phyloP scores from a whole-genome alignment of 2,329 filamentous ascomycete genomes.

The Fusarium bulbicola region DNA sequence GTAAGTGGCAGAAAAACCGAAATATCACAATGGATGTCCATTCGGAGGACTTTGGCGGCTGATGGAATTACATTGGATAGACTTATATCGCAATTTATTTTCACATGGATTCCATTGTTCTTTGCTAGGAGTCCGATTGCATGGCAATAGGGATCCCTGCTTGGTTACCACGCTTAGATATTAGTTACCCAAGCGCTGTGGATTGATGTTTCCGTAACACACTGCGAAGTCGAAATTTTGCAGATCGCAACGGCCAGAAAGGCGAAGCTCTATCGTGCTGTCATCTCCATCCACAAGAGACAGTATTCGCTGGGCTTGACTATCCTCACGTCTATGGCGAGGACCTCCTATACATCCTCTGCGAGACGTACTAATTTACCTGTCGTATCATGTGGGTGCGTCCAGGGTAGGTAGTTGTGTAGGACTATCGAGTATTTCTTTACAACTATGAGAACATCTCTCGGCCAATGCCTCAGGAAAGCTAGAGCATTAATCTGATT shows the following conservation, averaged over 20 bases:
- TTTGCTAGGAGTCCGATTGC: too few relatives aligned
- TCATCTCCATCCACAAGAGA: not conserved
- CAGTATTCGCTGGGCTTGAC: rapidly evolving
- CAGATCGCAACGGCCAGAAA: not conserved
- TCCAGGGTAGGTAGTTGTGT: not conserved
- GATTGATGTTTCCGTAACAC: too few relatives aligned
- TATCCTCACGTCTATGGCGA: rapidly evolving
- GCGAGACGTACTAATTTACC: not conserved
- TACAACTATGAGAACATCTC: not conserved
- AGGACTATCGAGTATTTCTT: rapidly evolving
- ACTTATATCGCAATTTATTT: rapidly evolving
- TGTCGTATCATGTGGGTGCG: not conserved
- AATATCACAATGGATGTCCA: not conserved
- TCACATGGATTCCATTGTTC: rapidly evolving
- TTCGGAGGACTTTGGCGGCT: not conserved
- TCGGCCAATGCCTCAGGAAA: too few relatives aligned
- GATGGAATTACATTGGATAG: not conserved
- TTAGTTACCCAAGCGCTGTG: too few relatives aligned
- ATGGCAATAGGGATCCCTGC: too few relatives aligned
- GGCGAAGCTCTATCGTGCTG: not conserved
- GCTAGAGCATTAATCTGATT: too few relatives aligned
- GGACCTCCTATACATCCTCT: too few relatives aligned
- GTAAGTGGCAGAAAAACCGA: not conserved
- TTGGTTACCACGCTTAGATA: too few relatives aligned
- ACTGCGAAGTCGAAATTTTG: too few relatives aligned